These are phyloP conservation scores for Chloranthus sessilifolius DNA, from an alignment of 164 flowering plant species.

Conservation along the genomic window DNA sequence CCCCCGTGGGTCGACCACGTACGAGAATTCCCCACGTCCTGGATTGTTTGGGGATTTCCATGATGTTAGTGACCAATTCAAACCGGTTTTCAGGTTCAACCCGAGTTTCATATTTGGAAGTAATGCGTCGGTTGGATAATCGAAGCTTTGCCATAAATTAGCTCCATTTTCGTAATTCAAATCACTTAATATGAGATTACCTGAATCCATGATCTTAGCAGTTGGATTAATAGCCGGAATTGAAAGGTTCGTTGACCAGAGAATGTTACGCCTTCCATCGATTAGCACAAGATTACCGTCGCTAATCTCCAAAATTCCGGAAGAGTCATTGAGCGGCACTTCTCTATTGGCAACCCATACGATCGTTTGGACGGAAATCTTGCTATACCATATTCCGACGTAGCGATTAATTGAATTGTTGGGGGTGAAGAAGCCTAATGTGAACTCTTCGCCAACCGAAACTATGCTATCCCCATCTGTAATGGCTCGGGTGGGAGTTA, in stretches of 20 bases:
- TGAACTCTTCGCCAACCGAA: constrained; percentile 2
- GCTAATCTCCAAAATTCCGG: constrained; percentile 27
- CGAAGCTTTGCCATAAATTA: constrained; percentile 57
- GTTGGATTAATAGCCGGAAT: neutral
- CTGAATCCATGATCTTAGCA: constrained; percentile 38
- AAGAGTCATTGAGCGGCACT: constrained; percentile 28
- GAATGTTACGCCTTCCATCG: neutral
- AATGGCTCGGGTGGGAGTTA: too few relatives aligned
- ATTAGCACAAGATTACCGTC: constrained; percentile 23
- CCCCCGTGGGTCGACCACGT: constrained; percentile 18
- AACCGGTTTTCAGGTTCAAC: constrained; percentile 27
- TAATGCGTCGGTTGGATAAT: constrained; percentile 31
- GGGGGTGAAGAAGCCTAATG: constrained; percentile 22
- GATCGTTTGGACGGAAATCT: constrained; percentile 8
- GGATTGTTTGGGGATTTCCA: constrained; percentile 48
- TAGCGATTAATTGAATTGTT: constrained; percentile 12
- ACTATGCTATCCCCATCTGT: too few relatives aligned
- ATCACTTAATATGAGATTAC: constrained; percentile 35
- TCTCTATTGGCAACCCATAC: constrained; percentile 63
- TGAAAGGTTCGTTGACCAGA: constrained; percentile 30
- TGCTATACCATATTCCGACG: constrained; percentile 19
- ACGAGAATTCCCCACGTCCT: constrained; percentile 24
- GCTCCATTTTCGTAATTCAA: neutral
- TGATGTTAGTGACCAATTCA: constrained; percentile 29
- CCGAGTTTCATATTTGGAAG: constrained; percentile 48